Base-by-base conservation (phyloP, 2,329 filamentous ascomycete species). In the Dactylella cylindrospora region DNA sequence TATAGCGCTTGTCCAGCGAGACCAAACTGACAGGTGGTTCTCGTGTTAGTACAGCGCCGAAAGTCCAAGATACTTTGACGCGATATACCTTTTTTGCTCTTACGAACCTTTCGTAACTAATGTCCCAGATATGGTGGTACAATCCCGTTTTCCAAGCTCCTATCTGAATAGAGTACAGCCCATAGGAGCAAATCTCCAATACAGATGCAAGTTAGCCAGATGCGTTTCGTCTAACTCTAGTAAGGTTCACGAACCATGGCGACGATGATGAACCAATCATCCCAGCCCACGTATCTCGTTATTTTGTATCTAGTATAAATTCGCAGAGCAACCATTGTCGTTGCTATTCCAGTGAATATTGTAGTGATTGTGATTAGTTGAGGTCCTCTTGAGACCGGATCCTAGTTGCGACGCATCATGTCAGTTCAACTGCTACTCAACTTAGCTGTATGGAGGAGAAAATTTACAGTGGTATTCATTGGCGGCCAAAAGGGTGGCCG, bases 181-280 rank as follows among this genome's bases (percentile, higher is more conserved):
- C 46, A 32, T 52, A 47, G 6, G 54, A 61, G 20, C 22, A 15
- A 1, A 10, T 12, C 20, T 17, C 9, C 38, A 25, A 41, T 1
- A 13, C 12, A 3, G 1, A 36, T n/a, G n/a, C n/a, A n/a, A n/a
- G n/a, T n/a, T n/a, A n/a, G n/a, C n/a, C n/a, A n/a, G n/a, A n/a
- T n/a, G n/a, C n/a, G n/a, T n/a, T n/a, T n/a, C n/a, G n/a, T n/a
- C n/a, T n/a, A n/a, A n/a, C n/a, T n/a, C n/a, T n/a, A n/a, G n/a
- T n/a, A n/a, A n/a, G n/a, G n/a, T n/a, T n/a, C 25, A 15, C 46
- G 22, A 13, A 61, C 49, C 49, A 54, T 62, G 10, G 57, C 49
- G 7, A 45, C 19, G 26, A 54, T 44, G 2, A 62, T 62, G 19
- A 62, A 55, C 49, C 49, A 62, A 28, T 62, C 57, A 40, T 62